Evolutionary conservation across 148 eudicot species (phyloP).

Genomic region (Camellia japonica): DNA sequence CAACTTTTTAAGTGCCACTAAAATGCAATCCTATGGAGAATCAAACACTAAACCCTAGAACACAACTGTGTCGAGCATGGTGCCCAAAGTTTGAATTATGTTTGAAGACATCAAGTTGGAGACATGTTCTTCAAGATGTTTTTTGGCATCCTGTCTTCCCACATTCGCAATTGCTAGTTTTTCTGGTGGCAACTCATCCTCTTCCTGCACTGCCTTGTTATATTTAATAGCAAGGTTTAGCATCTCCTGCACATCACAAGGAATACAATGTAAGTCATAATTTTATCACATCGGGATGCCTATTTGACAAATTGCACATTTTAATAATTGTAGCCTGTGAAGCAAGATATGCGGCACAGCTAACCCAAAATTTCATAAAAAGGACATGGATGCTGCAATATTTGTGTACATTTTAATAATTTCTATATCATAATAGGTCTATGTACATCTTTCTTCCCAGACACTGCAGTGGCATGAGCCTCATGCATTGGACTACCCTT

Average conservation of each 20-base stretch:
- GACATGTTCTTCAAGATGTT: slow-evolving; percentile 95
- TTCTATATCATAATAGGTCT: no score
- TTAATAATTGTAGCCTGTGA: not conserved
- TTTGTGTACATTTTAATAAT: no score
- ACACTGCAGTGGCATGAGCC: no score
- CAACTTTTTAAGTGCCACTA: not conserved
- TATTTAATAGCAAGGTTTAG: slow-evolving; percentile 74
- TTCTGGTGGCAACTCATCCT: slow-evolving; percentile 90
- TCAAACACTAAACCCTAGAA: slow-evolving; percentile 36
- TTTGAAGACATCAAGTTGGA: slow-evolving; percentile 94
- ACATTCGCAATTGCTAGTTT: slow-evolving; percentile 93
- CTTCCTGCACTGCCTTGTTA: slow-evolving; percentile 96
- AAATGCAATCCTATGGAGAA: not conserved
- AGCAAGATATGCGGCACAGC: not conserved
- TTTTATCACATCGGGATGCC: not conserved
- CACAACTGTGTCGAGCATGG: slow-evolving; percentile 95
- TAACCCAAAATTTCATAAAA: not conserved
- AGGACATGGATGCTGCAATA: not conserved
- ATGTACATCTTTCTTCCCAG: no score
- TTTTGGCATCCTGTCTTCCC: slow-evolving; percentile 97
- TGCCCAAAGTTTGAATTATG: slow-evolving; percentile 84
- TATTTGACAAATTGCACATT: not conserved
- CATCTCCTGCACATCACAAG: slow-evolving; percentile 71
- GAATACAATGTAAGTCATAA: not conserved
- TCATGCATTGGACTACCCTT: no score